Evolutionary conservation across 2,329 filamentous ascomycete species (phyloP).

Genomic region (Pestalotiopsis sp.): DNA sequence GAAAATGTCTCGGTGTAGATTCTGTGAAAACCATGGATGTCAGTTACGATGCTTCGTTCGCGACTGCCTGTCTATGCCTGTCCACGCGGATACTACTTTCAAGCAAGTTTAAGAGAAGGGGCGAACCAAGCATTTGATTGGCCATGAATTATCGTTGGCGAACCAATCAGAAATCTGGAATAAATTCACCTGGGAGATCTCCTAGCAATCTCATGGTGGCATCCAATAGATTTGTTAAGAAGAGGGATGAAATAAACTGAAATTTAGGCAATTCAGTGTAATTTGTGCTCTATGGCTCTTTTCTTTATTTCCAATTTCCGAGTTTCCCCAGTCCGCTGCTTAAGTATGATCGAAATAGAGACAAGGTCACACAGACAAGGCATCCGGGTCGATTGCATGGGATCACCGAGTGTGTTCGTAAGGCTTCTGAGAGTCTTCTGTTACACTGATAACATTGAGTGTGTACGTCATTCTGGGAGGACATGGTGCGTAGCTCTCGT

Average conservation of each 20-base stretch:
- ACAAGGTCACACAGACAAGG: neutral
- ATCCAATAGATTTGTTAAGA: neutral
- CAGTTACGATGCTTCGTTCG: no score
- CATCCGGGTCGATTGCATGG: neutral
- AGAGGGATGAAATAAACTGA: neutral
- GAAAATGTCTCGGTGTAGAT: no score
- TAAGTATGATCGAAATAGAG: neutral
- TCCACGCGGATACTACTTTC: slow-evolving; percentile 7
- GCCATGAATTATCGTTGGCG: neutral
- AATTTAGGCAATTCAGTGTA: neutral
- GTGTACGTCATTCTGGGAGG: neutral
- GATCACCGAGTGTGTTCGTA: neutral
- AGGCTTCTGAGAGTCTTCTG: neutral
- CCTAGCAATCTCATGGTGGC: neutral
- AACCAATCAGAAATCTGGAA: slow-evolving; percentile 29
- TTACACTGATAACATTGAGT: neutral
- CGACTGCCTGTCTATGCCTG: neutral
- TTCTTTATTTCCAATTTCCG: neutral
- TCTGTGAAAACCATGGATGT: no score
- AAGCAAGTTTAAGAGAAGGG: slow-evolving; percentile 9
- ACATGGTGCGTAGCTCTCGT: no score
- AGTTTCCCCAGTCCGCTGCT: neutral
- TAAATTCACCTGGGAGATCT: neutral
- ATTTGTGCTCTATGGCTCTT: neutral
- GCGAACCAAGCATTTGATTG: slow-evolving; percentile 12